These are phyloP conservation scores for Scheffersomyces illinoinensis DNA, from an alignment of 1,139 yeast genomes.

Conservation along the genomic window DNA sequence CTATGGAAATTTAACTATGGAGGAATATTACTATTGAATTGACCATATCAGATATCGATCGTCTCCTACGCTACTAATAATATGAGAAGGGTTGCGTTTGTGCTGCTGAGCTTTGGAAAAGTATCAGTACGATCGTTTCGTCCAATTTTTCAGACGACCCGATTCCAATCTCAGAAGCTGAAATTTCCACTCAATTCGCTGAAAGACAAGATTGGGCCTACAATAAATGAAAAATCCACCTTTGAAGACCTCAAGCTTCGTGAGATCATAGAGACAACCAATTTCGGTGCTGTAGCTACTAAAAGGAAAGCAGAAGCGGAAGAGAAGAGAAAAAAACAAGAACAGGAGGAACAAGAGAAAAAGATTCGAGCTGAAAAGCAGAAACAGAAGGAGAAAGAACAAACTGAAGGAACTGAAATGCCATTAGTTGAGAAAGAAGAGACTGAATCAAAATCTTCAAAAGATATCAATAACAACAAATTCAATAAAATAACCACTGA, in stretches of 20 bases:
- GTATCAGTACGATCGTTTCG: neutral
- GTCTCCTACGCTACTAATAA: neutral
- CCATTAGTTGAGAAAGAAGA: neutral
- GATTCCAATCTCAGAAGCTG: neutral
- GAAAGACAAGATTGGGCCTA: neutral
- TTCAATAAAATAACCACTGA: neutral
- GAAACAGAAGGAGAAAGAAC: neutral
- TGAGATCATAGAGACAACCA: constrained; percentile 22
- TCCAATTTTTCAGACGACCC: neutral
- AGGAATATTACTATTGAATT: too few species aligned
- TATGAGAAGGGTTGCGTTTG: neutral
- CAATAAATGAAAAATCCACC: neutral
- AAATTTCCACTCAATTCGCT: neutral
- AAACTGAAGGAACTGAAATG: neutral
- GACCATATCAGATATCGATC: neutral
- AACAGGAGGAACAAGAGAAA: neutral
- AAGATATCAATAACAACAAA: neutral
- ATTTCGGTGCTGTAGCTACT: constrained; percentile 17
- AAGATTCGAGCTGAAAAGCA: neutral
- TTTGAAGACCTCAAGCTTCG: constrained; percentile 16
- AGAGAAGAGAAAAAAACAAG: neutral
- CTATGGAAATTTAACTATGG: neutral
- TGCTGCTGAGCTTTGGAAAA: neutral
- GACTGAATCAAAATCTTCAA: neutral
- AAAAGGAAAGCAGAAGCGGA: constrained; percentile 1